Conservation (phyloP, 768 basidiomycete species). For the Cubamyces lactineus region DNA sequence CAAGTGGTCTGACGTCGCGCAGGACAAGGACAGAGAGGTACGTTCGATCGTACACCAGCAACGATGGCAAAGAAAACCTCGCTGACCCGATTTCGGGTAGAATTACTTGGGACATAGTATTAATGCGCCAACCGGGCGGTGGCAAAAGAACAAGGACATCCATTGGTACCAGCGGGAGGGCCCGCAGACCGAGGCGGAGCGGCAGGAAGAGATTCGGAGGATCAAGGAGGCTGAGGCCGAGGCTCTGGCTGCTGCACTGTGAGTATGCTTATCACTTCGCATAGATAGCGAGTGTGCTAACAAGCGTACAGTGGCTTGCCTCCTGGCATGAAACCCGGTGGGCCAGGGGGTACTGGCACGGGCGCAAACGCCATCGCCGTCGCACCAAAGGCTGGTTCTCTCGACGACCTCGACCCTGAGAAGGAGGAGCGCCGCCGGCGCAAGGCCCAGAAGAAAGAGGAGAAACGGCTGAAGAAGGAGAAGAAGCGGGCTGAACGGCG, state of each 20-base stretch:
- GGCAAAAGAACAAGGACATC: conserved; percentile 97
- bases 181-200: conserved; percentile 46
- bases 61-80: too few species aligned
- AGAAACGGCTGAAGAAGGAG: conserved; percentile 60
- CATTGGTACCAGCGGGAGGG: conserved; percentile 90
- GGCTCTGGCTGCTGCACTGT: conserved; percentile 82
- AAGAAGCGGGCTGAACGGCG: conserved; percentile 42
- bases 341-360: conserved; percentile 28
- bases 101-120: conserved; percentile 95
- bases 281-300: not conserved
- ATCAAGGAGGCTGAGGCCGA: conserved; percentile 91
- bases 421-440: conserved; percentile 39
- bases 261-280: conserved; percentile 31
- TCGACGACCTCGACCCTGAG: conserved; percentile 28
- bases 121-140: conserved; percentile 93
- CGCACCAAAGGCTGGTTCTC: conserved; percentile 17
- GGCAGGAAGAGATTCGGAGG: conserved; percentile 73
- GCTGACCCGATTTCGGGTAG: conserved; percentile 40
- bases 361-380: conserved; percentile 37
- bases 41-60: conserved; percentile 25
- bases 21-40: conserved; percentile 93
- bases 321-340: conserved; percentile 36
- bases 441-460: conserved; percentile 56
- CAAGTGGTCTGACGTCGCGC: conserved; percentile 89
- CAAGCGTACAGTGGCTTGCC: conserved; percentile 65